Percentiles rank a stretch among this genome's conserved stretches.
Conservation (phyloP, 345 rosid genomes). For the Psidium friedrichsthalianum region DNA sequence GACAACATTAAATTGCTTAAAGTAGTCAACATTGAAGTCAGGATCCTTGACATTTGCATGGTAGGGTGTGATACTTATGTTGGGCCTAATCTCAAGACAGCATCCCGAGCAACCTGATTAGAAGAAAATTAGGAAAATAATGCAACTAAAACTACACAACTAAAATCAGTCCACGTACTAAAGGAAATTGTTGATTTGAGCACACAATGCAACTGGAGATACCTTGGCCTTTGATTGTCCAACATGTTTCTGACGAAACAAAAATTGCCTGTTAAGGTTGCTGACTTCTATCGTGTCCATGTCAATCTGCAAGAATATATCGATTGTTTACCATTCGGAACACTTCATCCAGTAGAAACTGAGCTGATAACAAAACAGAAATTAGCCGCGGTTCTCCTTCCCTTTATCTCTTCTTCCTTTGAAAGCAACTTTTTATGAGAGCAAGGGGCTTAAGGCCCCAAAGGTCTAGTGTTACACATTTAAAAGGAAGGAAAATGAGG, state of each 20-base stretch:
- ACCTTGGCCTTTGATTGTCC: conserved; percentile 99
- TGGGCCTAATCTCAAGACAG: conserved; percentile 85
- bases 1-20: conserved; percentile 88
- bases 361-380: background rate
- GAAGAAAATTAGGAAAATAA: background rate
- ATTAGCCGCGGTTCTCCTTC: background rate
- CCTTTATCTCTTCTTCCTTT: background rate
- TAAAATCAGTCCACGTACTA: background rate
- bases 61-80: conserved; percentile 67
- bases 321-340: background rate
- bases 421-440: background rate
- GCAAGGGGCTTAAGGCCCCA: background rate
- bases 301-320: conserved; percentile 60
- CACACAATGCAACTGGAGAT: background rate
- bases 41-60: conserved; percentile 90
- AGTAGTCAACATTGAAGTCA: conserved; percentile 76
- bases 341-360: background rate
- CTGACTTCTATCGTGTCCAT: conserved; percentile 99
- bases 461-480: background rate
- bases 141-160: background rate
- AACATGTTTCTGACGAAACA: conserved; percentile 88
- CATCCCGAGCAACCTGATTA: conserved; percentile 92
- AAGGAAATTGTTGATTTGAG: background rate
- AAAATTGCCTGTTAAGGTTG: conserved; percentile 91
- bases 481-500: background rate